phyloP scores from a whole-genome alignment of 441 rosid species.

The Breynia disticha region DNA sequence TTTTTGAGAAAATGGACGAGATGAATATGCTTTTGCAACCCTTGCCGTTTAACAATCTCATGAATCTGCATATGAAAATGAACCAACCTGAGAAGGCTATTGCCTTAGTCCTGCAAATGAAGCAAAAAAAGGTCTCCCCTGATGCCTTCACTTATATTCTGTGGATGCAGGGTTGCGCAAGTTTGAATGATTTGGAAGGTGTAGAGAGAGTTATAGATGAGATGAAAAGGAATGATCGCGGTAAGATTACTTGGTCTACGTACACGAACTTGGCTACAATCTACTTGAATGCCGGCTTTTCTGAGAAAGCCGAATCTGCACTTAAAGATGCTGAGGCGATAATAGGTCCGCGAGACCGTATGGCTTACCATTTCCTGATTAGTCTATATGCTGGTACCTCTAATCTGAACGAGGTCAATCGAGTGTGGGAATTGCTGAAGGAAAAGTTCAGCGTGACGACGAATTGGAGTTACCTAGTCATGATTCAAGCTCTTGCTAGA shows the following conservation, averaged over 20 bases:
- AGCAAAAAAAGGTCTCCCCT: constrained; percentile 28
- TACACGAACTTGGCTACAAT: constrained; percentile 47
- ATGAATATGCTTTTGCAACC: constrained; percentile 24
- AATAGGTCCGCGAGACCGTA: constrained; percentile 35
- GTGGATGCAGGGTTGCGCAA: constrained; percentile 59
- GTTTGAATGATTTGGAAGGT: constrained; percentile 45
- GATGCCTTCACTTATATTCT: constrained; percentile 25
- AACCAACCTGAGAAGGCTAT: constrained; percentile 54
- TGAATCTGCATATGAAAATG: constrained; percentile 43
- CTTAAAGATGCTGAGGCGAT: constrained; percentile 48
- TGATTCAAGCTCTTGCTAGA: constrained; percentile 53
- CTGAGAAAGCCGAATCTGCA: constrained; percentile 56
- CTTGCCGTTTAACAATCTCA: constrained; percentile 51
- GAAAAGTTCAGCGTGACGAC: constrained; percentile 23
- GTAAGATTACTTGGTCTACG: constrained; percentile 36
- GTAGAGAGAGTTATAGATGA: constrained; percentile 45
- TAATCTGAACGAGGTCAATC: constrained; percentile 44
- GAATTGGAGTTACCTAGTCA: constrained; percentile 44
- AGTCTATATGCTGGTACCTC: constrained; percentile 46
- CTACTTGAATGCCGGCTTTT: constrained; percentile 49
- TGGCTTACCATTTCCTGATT: constrained; percentile 60
- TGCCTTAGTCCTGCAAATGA: constrained; percentile 42
- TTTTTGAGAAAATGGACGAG: constrained; percentile 50
- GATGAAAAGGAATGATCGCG: constrained; percentile 23
- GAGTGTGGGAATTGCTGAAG: constrained; percentile 56